These are phyloP conservation scores for Trypanosoma platydactyli DNA, from an alignment of 208 protist genomes.

Conservation along the genomic window DNA sequence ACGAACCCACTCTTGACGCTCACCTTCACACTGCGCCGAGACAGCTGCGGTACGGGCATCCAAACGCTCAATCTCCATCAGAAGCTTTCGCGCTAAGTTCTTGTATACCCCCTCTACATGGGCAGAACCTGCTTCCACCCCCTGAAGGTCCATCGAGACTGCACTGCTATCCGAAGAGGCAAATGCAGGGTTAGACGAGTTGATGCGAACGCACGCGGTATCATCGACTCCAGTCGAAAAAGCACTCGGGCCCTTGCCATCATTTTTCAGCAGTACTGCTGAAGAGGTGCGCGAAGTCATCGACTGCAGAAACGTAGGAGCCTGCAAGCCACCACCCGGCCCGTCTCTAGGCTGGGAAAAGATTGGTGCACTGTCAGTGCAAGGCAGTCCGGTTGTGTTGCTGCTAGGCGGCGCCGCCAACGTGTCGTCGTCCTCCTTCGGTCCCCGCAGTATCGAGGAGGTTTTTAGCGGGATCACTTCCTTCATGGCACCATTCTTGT, in stretches of 20 bases:
- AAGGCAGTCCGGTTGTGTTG: constrained; percentile 17
- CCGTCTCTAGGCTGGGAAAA: neutral
- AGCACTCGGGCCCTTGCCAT: too few species aligned
- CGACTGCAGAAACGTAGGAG: too few species aligned
- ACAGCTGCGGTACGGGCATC: constrained; percentile 8
- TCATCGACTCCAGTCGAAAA: too few species aligned
- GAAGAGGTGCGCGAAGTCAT: too few species aligned
- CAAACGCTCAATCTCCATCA: constrained; percentile 19
- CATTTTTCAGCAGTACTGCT: too few species aligned
- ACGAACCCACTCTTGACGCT: constrained; percentile 9
- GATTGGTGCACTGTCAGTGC: neutral
- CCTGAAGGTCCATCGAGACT: neutral
- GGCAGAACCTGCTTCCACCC: too few species aligned
- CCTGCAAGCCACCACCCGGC: too few species aligned
- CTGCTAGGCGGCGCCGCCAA: constrained; percentile 1
- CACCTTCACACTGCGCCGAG: constrained; percentile 12
- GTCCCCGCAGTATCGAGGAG: neutral
- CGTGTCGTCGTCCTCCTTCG: neutral
- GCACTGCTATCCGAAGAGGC: constrained; percentile 1
- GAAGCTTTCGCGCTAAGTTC: constrained; percentile 6
- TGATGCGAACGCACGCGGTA: too few species aligned
- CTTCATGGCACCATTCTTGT: neutral
- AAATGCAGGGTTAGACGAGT: neutral
- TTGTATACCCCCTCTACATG: constrained; percentile 22
- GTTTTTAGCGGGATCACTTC: neutral